phyloP scores from a whole-genome alignment of 371 early-diverging fungal genomes.

The Saksenaea vasiformis region DNA sequence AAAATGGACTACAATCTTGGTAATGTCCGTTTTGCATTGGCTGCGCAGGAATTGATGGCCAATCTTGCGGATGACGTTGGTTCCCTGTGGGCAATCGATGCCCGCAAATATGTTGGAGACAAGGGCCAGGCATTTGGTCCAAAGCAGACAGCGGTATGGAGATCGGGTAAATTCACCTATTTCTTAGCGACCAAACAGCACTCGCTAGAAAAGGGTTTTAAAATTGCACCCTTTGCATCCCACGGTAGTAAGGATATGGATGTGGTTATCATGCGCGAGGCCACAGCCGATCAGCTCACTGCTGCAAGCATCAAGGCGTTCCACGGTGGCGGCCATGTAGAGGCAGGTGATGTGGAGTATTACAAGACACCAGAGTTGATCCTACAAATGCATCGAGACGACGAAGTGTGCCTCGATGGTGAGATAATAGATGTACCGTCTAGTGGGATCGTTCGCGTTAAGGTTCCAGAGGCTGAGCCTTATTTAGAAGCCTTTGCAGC shows the following conservation, averaged over 20 bases:
- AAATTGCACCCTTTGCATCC: constrained; percentile 45
- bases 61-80: constrained; percentile 41
- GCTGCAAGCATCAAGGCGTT: constrained; percentile 31
- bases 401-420: constrained; percentile 52
- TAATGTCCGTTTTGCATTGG: constrained; percentile 43
- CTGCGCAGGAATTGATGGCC: constrained; percentile 31
- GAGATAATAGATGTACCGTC: constrained; percentile 36
- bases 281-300: constrained; percentile 26
- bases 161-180: constrained; percentile 34
- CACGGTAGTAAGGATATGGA: constrained; percentile 33
- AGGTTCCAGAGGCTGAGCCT: constrained; percentile 27
- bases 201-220: constrained; percentile 46
- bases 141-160: background rate
- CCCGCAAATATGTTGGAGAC: constrained; percentile 15
- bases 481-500: constrained; percentile 17
- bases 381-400: constrained; percentile 33
- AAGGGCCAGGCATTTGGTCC: background rate
- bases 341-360: constrained; percentile 29
- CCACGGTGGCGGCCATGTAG: constrained; percentile 41
- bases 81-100: constrained; percentile 26
- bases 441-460: constrained; percentile 29
- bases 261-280: constrained; percentile 32
- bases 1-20: constrained; percentile 43
- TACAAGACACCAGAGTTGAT: constrained; percentile 38
- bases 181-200: constrained; percentile 43